These are phyloP conservation scores for Torulaspora maleeae DNA, from an alignment of 805 yeast genomes.

Conservation along the genomic window DNA sequence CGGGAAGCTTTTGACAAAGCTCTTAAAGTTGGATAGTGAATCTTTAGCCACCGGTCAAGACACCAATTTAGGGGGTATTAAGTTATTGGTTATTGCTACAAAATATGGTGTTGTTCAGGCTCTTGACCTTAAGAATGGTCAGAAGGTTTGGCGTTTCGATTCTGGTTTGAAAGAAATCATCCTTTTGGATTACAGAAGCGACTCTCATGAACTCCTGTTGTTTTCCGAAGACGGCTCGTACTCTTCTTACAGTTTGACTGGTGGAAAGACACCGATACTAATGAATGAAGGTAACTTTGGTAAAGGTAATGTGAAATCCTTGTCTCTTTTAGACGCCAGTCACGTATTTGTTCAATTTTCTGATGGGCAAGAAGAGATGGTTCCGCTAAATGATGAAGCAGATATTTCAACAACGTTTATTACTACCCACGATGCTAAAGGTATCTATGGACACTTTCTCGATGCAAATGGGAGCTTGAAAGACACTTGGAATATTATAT, in stretches of 20 bases:
- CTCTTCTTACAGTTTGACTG: slow-evolving; percentile 14
- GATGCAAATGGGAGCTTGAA: slow-evolving; percentile 19
- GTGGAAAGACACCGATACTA: slow-evolving; percentile 4
- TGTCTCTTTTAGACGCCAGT: slow-evolving; percentile 6
- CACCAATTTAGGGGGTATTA: slow-evolving; percentile 44
- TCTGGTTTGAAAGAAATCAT: slow-evolving; percentile 24
- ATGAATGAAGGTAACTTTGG: neutral
- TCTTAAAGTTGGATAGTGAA: slow-evolving; percentile 14
- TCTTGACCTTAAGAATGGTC: slow-evolving; percentile 40
- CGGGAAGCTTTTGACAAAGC: slow-evolving; percentile 20
- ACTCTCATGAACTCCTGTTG: slow-evolving; percentile 20
- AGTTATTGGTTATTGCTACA: slow-evolving; percentile 41
- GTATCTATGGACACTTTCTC: slow-evolving; percentile 28
- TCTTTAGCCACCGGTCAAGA: slow-evolving; percentile 21
- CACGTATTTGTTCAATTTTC: slow-evolving; percentile 18
- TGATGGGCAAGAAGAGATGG: slow-evolving; percentile 13
- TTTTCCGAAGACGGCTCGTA: slow-evolving; percentile 33
- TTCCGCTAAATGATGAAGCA: slow-evolving; percentile 5
- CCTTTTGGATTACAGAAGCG: slow-evolving; percentile 21
- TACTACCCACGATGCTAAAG: slow-evolving; percentile 19
- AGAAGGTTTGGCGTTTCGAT: slow-evolving; percentile 38
- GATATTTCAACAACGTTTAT: slow-evolving; percentile 19
- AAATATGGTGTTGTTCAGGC: slow-evolving; percentile 42
- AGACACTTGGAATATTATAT: slow-evolving; percentile 39
- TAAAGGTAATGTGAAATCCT: neutral